phyloP scores from a whole-genome alignment of 495 filamentous ascomycete genomes.

The Penicillium antarcticum region DNA sequence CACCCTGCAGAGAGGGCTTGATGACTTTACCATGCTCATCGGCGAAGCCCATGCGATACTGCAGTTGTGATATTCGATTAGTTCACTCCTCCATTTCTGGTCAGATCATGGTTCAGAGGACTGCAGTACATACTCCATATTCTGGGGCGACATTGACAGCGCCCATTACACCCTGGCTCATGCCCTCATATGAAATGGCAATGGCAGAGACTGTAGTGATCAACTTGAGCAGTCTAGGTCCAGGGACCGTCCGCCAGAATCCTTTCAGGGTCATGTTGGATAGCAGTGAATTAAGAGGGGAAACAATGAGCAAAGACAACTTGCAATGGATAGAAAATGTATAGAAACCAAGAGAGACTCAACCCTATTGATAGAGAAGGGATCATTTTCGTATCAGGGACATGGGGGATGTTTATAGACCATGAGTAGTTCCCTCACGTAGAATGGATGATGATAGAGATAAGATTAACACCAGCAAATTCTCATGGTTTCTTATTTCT shows the following conservation, averaged over 20 bases:
- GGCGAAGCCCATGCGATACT: constrained; percentile 37
- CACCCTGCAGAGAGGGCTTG: constrained; percentile 50
- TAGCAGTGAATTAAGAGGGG: not conserved
- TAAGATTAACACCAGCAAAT: not conserved
- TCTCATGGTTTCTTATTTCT: not conserved
- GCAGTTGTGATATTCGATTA: constrained; percentile 1
- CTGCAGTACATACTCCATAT: constrained; percentile 33
- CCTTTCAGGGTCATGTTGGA: constrained; percentile 6
- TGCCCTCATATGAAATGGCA: constrained; percentile 40
- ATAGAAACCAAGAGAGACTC: constrained; percentile 1
- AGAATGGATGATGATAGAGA: not conserved
- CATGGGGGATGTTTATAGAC: constrained; percentile 8
- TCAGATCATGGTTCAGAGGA: constrained; percentile 1
- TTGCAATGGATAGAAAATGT: not conserved
- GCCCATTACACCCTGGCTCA: constrained; percentile 58
- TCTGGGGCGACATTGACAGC: constrained; percentile 53
- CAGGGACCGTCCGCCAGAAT: constrained; percentile 5
- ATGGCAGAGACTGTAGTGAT: constrained; percentile 50
- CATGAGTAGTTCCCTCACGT: not conserved
- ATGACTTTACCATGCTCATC: constrained; percentile 36
- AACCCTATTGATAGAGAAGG: not conserved
- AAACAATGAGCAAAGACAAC: not conserved
- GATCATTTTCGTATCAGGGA: constrained; percentile 3
- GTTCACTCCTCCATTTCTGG: not conserved
- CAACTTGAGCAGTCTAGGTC: constrained; percentile 36